Percentiles rank a stretch among this genome's conserved stretches.
Conservation (phyloP, 306 rosid species). For the Vicia faba region DNA sequence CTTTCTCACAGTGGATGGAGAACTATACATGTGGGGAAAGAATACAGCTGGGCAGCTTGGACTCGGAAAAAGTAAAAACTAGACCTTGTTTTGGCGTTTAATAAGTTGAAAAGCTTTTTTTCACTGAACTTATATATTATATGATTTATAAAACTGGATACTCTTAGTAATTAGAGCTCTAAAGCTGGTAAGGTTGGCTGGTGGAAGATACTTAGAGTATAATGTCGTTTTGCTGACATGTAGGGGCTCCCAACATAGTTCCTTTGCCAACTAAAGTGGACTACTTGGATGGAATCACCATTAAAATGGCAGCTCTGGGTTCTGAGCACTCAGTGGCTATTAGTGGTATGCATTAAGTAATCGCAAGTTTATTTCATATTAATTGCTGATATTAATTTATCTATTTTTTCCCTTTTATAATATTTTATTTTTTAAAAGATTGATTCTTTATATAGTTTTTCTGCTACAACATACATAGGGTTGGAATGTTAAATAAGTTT, state of each 20-base stretch:
- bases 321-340: slow-evolving; percentile 87
- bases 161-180: slow-evolving; percentile 24
- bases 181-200: slow-evolving; percentile 24
- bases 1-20: slow-evolving; percentile 70
- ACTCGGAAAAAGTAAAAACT: slow-evolving; percentile 81
- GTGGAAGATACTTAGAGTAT: slow-evolving; percentile 21
- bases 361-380: slow-evolving; percentile 18
- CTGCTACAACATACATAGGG: background rate
- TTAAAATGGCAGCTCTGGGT: slow-evolving; percentile 81
- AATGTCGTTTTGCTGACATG: slow-evolving; percentile 37
- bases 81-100: slow-evolving; percentile 33
- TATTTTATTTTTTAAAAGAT: slow-evolving; percentile 2
- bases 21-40: slow-evolving; percentile 88
- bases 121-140: background rate
- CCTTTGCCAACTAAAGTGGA: slow-evolving; percentile 79
- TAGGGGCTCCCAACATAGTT: slow-evolving; percentile 68
- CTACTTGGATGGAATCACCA: slow-evolving; percentile 72
- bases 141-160: slow-evolving; percentile 7
- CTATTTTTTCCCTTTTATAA: background rate
- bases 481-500: slow-evolving; percentile 27
- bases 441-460: slow-evolving; percentile 22
- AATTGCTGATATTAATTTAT: slow-evolving; percentile 19
- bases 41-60: slow-evolving; percentile 94
- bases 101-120: slow-evolving; percentile 13
- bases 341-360: slow-evolving; percentile 58